A percentile compares a stretch with the other conserved stretches of the same genome.
phyloP scores from a whole-genome alignment of 306 rosid species.

The Sphenostylis stenocarpa region DNA sequence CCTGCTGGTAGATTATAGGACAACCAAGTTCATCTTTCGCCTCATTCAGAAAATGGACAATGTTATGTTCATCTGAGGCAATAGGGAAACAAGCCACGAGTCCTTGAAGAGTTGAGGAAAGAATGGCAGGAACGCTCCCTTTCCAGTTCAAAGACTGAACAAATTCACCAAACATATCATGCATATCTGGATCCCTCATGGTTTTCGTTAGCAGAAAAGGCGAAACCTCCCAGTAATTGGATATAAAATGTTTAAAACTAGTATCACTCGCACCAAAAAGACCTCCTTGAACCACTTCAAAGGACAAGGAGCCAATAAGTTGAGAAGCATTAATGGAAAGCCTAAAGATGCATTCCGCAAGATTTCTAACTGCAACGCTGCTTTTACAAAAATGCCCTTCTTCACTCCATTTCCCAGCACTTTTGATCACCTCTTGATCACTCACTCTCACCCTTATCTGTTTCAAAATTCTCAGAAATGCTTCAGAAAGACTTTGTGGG shows the following conservation, averaged over 20 bases:
- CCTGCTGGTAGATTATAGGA: slow-evolving; percentile 73
- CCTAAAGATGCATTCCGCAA: slow-evolving; percentile 73
- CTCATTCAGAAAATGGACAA: slow-evolving; percentile 62
- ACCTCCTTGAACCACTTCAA: slow-evolving; percentile 45
- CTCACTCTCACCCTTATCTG: slow-evolving; percentile 51
- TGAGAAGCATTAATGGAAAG: slow-evolving; percentile 51
- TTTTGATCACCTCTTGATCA: slow-evolving; percentile 31
- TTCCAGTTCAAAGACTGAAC: slow-evolving; percentile 41
- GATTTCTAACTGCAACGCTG: slow-evolving; percentile 49
- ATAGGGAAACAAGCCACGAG: slow-evolving; percentile 76
- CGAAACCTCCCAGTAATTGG: slow-evolving; percentile 63
- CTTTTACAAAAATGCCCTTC: slow-evolving; percentile 43
- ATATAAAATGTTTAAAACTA: slow-evolving; percentile 61
- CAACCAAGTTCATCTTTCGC: slow-evolving; percentile 63
- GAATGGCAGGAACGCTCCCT: slow-evolving; percentile 48
- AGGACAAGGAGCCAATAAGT: slow-evolving; percentile 35
- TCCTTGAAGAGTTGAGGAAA: slow-evolving; percentile 55
- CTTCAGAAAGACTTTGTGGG: slow-evolving; percentile 39
- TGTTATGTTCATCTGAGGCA: slow-evolving; percentile 74
- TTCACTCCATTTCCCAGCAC: slow-evolving; percentile 28
- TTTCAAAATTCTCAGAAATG: slow-evolving; percentile 43
- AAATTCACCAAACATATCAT: slow-evolving; percentile 49
- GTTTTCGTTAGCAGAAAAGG: slow-evolving; percentile 50
- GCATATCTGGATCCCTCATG: slow-evolving; percentile 28
- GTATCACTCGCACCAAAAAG: slow-evolving; percentile 54